Percentiles rank a stretch among this genome's conserved stretches.
phyloP scores from a whole-genome alignment of 306 rosid genomes.

The Vigna unguiculata region DNA sequence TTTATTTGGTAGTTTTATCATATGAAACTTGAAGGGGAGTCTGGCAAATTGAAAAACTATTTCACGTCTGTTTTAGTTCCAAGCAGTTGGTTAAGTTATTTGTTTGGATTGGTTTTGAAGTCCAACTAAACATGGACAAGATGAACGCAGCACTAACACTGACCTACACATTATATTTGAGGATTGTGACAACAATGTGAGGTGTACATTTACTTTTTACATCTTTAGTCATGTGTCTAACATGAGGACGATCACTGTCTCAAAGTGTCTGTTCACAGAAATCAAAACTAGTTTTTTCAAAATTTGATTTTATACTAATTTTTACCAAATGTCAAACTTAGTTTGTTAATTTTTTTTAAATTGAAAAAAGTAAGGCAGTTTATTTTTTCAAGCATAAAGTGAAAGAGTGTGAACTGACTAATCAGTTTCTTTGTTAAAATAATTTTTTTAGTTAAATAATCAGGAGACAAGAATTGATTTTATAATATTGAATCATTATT shows the following conservation, averaged over 20 bases:
- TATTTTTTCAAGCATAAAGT: background rate
- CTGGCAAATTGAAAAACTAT: slow-evolving; percentile 24
- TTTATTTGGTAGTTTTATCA: slow-evolving; percentile 41
- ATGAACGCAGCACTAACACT: background rate
- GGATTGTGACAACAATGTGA: slow-evolving; percentile 6
- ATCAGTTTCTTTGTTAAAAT: slow-evolving; percentile 15
- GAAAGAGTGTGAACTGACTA: background rate
- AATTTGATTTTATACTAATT: slow-evolving; percentile 15
- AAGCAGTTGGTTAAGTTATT: slow-evolving; percentile 8
- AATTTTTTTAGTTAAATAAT: slow-evolving; percentile 5
- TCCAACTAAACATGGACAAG: slow-evolving; percentile 7
- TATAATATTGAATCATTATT: background rate
- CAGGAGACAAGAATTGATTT: background rate
- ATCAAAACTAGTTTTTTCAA: slow-evolving; percentile 18
- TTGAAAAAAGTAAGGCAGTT: background rate
- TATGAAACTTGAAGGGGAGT: slow-evolving; percentile 30
- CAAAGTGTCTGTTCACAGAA: background rate
- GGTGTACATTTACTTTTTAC: background rate
- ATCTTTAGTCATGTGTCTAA: slow-evolving; percentile 2
- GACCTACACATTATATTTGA: slow-evolving; percentile 9
- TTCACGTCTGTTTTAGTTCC: slow-evolving; percentile 28
- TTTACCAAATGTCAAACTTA: slow-evolving; percentile 13
- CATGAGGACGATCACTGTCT: background rate
- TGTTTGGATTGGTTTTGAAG: slow-evolving; percentile 19
- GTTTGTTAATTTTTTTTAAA: slow-evolving; percentile 26